phyloP scores from a whole-genome alignment of 2,329 filamentous ascomycete genomes.

The Claviceps arundinis region DNA sequence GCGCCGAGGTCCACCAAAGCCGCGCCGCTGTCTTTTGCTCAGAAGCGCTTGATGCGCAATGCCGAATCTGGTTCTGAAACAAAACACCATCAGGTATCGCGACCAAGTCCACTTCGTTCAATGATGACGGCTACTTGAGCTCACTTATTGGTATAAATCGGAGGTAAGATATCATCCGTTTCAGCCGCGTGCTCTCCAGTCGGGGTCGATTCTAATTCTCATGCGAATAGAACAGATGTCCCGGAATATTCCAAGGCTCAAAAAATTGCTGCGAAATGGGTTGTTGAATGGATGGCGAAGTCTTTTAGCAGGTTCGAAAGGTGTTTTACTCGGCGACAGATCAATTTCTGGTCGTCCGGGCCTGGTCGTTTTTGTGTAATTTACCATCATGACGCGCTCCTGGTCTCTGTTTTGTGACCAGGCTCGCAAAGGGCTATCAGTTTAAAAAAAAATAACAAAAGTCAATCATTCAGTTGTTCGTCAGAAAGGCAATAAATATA shows the following conservation, averaged over 20 bases:
- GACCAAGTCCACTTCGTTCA: conserved; percentile 55
- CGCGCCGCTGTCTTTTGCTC: conserved; percentile 29
- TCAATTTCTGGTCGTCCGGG: not conserved
- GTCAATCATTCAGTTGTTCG: not conserved
- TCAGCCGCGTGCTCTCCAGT: not conserved
- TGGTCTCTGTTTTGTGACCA: not conserved
- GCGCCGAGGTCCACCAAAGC: conserved; percentile 31
- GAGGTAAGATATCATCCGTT: conserved; percentile 13
- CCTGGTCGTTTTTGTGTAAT: not conserved
- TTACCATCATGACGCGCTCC: not conserved
- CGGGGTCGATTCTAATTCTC: not conserved
- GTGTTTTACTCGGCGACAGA: not conserved
- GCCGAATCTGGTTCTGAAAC: conserved; percentile 31
- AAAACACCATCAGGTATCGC: conserved; percentile 37
- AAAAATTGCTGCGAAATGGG: conserved; percentile 4
- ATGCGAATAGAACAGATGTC: conserved; percentile 1
- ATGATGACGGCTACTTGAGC: conserved; percentile 51
- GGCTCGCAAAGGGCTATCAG: not conserved
- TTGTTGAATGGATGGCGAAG: conserved; percentile 1
- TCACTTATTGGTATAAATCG: conserved; percentile 17
- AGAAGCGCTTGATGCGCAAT: conserved; percentile 34
- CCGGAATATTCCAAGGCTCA: conserved; percentile 3
- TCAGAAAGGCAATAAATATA: not conserved
- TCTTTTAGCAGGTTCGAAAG: not conserved
- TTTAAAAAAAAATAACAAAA: not conserved